A percentile compares a stretch with the other conserved stretches of the same genome.
Conservation (phyloP, 2,329 filamentous ascomycete genomes). For the Furcasterigmium furcatum region DNA sequence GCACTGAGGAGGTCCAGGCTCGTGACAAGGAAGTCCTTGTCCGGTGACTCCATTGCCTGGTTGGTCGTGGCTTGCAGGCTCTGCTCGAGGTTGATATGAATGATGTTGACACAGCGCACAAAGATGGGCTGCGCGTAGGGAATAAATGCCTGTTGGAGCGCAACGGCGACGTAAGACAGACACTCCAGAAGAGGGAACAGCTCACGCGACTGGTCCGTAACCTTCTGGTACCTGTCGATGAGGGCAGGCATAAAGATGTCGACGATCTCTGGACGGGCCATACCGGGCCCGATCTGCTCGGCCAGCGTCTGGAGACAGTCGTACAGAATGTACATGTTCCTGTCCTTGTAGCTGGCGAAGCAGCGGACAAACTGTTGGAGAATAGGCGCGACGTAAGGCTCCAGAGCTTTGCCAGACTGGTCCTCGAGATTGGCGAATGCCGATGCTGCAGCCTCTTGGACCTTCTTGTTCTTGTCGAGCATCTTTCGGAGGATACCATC, state of each 20-base stretch:
- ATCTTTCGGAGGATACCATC: slow-evolving; percentile 91
- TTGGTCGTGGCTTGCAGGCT: slow-evolving; percentile 68
- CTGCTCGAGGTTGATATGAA: slow-evolving; percentile 86
- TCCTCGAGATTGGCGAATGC: slow-evolving; percentile 96
- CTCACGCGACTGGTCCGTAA: slow-evolving; percentile 85
- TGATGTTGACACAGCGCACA: slow-evolving; percentile 81
- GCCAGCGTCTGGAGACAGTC: slow-evolving; percentile 97
- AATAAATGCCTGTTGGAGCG: slow-evolving; percentile 77
- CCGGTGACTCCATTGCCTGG: slow-evolving; percentile 69
- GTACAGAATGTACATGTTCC: slow-evolving; percentile 98
- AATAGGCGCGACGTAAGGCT: slow-evolving; percentile 86
- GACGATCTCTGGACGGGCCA: slow-evolving; percentile 79
- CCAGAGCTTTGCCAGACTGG: slow-evolving; percentile 76
- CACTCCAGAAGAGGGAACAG: slow-evolving; percentile 96
- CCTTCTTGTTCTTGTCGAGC: slow-evolving; percentile 96
- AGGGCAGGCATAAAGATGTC: slow-evolving; percentile 89
- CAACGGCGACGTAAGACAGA: slow-evolving; percentile 87
- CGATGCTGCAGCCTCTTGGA: slow-evolving; percentile 93
- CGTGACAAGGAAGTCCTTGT: slow-evolving; percentile 96
- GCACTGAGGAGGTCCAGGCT: slow-evolving; percentile 91
- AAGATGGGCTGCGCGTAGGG: slow-evolving; percentile 88
- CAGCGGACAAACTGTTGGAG: slow-evolving; percentile 89
- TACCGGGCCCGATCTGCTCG: slow-evolving; percentile 78
- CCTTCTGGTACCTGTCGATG: slow-evolving; percentile 81
- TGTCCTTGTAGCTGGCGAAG: slow-evolving; percentile 94